These are phyloP conservation scores for Phaeosphaeria sp. DNA, from an alignment of 2,329 filamentous ascomycete species.

Conservation along the genomic window DNA sequence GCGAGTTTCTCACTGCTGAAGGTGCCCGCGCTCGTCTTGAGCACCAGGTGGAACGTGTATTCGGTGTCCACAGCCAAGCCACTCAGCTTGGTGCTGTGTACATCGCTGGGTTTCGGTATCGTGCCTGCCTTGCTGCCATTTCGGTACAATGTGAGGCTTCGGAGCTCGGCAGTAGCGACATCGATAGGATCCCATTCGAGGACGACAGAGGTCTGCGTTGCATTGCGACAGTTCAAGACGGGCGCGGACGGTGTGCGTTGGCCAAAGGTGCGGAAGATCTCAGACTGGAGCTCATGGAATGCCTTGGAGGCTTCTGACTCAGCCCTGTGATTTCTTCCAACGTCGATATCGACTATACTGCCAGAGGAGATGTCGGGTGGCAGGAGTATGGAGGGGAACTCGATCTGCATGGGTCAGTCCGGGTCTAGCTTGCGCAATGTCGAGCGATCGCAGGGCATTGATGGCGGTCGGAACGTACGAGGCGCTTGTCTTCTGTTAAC, in stretches of 20 bases:
- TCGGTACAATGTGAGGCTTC: conserved; percentile 88
- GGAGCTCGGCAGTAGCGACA: conserved; percentile 88
- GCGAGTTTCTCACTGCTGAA: conserved; percentile 82
- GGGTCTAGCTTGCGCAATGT: conserved; percentile 24
- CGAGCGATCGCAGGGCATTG: conserved; percentile 21
- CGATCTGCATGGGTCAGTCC: conserved; percentile 70
- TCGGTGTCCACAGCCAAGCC: conserved; percentile 96
- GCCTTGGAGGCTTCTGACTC: conserved; percentile 76
- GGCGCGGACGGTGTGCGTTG: conserved; percentile 78
- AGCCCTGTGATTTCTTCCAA: conserved; percentile 82
- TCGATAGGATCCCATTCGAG: conserved; percentile 97
- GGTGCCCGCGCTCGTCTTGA: conserved; percentile 89
- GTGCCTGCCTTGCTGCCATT: conserved; percentile 97
- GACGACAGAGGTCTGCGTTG: conserved; percentile 97
- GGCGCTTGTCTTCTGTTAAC: conserved; percentile 92
- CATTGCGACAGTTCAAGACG: conserved; percentile 88
- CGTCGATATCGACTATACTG: conserved; percentile 97
- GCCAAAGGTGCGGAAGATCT: conserved; percentile 87
- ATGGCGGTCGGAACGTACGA: conserved; percentile 67
- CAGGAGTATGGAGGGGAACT: conserved; percentile 96
- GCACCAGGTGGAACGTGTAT: conserved; percentile 91
- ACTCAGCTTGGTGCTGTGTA: conserved; percentile 95
- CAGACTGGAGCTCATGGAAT: conserved; percentile 86
- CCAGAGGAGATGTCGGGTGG: conserved; percentile 94
- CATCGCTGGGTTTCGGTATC: conserved; percentile 85